Conservation (phyloP, 352 stramenopile species). For the Globisporangium iwayamae region DNA sequence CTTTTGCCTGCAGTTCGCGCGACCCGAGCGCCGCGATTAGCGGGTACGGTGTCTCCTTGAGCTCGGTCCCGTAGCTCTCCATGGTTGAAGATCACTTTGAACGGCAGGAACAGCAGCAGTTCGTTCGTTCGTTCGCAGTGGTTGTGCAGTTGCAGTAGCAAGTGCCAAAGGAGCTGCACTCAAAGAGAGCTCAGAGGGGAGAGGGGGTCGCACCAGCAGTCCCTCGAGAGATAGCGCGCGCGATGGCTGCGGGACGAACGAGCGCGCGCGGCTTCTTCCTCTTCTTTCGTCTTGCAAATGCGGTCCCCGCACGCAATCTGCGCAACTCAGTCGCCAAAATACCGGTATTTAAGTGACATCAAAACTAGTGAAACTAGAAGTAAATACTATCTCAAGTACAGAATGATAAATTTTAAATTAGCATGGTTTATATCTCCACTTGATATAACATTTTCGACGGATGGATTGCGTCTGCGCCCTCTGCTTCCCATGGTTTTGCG, state of each 20-base stretch:
- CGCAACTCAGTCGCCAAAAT: not conserved
- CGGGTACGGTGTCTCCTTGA: constrained; percentile 86
- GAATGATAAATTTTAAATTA: too few relatives aligned
- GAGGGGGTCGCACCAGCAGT: not conserved
- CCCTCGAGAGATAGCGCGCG: not conserved
- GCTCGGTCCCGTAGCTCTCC: constrained; percentile 80
- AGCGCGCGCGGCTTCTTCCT: constrained; percentile 6
- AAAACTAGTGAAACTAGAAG: not conserved
- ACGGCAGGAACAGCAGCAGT: too few relatives aligned
- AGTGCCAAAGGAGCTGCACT: not conserved
- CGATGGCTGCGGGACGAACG: not conserved
- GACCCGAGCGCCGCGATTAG: constrained; percentile 76
- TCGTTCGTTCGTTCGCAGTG: too few relatives aligned
- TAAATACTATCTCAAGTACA: not conserved
- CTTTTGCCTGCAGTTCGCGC: constrained; percentile 69
- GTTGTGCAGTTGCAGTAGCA: not conserved
- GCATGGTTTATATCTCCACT: not conserved
- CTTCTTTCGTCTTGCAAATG: not conserved
- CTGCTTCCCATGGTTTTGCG: not conserved
- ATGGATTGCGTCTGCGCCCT: not conserved
- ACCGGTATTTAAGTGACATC: not conserved
- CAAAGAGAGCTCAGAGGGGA: not conserved
- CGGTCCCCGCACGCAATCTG: not conserved
- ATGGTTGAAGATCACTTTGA: constrained; percentile 30
- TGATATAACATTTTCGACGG: too few relatives aligned